Conservation (phyloP, 1,139 yeast species). For the Geotrichum citri-aurantii region DNA sequence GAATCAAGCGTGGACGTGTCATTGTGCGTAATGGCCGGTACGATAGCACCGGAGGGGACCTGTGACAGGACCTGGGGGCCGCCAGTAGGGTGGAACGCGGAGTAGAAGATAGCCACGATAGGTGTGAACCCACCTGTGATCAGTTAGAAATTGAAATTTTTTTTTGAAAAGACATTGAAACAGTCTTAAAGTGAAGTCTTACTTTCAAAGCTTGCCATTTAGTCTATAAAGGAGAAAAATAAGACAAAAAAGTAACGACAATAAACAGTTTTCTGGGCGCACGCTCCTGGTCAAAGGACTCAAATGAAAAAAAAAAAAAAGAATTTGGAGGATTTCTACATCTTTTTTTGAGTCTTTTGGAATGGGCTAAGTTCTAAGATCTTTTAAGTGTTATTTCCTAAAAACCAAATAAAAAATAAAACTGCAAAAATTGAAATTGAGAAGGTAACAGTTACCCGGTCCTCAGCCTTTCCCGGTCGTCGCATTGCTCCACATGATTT, state of each 20-base stretch:
- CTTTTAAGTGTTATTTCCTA: background rate
- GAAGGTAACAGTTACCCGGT: conserved; percentile 9
- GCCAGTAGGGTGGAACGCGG: conserved; percentile 91
- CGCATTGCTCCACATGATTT: conserved; percentile 1
- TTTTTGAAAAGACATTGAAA: background rate
- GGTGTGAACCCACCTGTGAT: conserved; percentile 64
- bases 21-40: conserved; percentile 35
- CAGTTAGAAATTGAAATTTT: background rate
- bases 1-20: conserved; percentile 38
- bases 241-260: too few relatives aligned
- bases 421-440: too few relatives aligned
- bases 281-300: too few relatives aligned
- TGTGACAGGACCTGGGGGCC: conserved; percentile 94
- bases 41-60: conserved; percentile 66
- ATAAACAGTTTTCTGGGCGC: too few relatives aligned
- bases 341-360: too few relatives aligned
- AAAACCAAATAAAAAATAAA: too few relatives aligned
- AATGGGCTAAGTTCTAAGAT: too few relatives aligned
- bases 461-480: background rate
- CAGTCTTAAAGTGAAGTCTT: background rate
- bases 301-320: too few relatives aligned
- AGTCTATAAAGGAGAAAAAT: background rate
- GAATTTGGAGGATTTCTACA: too few relatives aligned
- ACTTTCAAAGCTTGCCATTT: conserved; percentile 15
- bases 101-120: conserved; percentile 78